A percentile compares a stretch with the other conserved stretches of the same genome.
Conservation (phyloP, 1,284 basidiomycete species). For the Sanghuangporus baumii region DNA sequence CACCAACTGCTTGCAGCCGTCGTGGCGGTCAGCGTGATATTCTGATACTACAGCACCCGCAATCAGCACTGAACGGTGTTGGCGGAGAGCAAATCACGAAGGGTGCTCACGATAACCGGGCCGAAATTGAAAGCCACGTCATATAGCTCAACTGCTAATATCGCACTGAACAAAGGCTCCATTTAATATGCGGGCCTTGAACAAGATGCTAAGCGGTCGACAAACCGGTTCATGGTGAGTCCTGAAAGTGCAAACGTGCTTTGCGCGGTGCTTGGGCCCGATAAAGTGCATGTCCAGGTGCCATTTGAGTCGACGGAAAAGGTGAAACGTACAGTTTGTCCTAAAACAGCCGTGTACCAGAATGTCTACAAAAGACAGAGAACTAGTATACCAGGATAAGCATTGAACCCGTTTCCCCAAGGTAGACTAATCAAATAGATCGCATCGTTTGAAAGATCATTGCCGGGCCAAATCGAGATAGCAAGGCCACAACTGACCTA, state of each 20-base stretch:
- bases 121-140: conserved; percentile 12
- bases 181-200: neutral
- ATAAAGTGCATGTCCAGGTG: conserved; percentile 20
- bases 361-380: neutral
- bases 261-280: conserved; percentile 15
- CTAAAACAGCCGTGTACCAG: neutral
- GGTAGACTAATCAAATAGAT: conserved; percentile 6
- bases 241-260: conserved; percentile 19
- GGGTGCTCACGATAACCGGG: conserved; percentile 9
- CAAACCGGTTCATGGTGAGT: conserved; percentile 19
- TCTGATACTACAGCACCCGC: conserved; percentile 2
- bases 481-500: neutral
- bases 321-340: conserved; percentile 20
- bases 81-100: neutral
- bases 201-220: neutral
- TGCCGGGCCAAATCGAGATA: neutral
- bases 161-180: conserved; percentile 12
- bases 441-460: neutral
- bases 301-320: conserved; percentile 16
- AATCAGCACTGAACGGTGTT: neutral
- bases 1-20: conserved; percentile 13
- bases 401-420: conserved; percentile 21
- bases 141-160: conserved; percentile 17
- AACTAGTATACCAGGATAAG: conserved; percentile 14
- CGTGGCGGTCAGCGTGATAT: conserved; percentile 6